phyloP scores from a whole-genome alignment of 2,329 filamentous ascomycete species.

The Phialemonium atrogriseum region DNA sequence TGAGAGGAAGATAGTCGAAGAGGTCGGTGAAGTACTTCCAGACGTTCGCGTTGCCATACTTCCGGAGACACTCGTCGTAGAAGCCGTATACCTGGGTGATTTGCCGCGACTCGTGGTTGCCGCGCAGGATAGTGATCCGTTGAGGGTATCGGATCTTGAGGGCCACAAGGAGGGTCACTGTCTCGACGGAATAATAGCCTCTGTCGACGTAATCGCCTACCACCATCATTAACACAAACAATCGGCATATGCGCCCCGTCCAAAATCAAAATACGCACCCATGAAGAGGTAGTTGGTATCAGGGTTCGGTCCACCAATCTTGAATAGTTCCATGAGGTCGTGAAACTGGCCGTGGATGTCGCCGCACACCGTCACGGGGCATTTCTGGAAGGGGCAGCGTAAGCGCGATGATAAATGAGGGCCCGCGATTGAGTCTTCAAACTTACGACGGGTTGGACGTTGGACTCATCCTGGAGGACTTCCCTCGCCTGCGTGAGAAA shows the following conservation, averaged over 20 bases:
- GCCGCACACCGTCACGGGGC: slow-evolving; percentile 95
- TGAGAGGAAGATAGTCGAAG: slow-evolving; percentile 96
- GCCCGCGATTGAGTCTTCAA: background rate
- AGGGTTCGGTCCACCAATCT: slow-evolving; percentile 94
- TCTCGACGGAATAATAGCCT: slow-evolving; percentile 98
- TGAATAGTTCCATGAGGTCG: slow-evolving; percentile 98
- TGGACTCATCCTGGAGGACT: slow-evolving; percentile 94
- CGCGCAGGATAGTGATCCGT: slow-evolving; percentile 95
- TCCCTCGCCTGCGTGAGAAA: slow-evolving; percentile 64
- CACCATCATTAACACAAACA: background rate
- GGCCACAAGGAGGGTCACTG: slow-evolving; percentile 88
- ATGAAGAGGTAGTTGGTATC: slow-evolving; percentile 99
- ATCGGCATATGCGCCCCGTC: no score
- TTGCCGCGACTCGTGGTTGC: slow-evolving; percentile 97
- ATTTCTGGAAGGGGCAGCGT: slow-evolving; percentile 58
- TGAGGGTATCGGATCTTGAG: slow-evolving; percentile 97
- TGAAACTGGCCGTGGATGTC: slow-evolving; percentile 99
- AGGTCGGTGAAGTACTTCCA: slow-evolving; percentile 99
- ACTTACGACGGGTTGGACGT: slow-evolving; percentile 95
- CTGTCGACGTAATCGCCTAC: slow-evolving; percentile 97
- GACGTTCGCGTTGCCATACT: slow-evolving; percentile 98
- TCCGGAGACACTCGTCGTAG: slow-evolving; percentile 97
- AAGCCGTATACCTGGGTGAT: slow-evolving; percentile 99
- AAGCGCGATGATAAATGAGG: slow-evolving; percentile 13
- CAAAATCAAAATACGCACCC: slow-evolving; percentile 49